Base-by-base conservation (phyloP, 192 early-diverging fungal species). In the Backusella circina region DNA sequence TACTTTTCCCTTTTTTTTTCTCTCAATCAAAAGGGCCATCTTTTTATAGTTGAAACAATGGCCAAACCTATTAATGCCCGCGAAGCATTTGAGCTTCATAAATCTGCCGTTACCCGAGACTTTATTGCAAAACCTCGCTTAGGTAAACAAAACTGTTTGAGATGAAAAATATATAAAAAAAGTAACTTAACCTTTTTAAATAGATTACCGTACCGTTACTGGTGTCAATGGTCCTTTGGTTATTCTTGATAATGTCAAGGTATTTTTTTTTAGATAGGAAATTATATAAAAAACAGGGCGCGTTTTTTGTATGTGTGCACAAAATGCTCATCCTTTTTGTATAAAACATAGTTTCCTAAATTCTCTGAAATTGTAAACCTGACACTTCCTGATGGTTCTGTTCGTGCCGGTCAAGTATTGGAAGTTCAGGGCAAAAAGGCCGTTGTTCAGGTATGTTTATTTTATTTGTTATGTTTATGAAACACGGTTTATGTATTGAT, bases 221-320 rank as follows among this genome's bases (percentile, higher is more conserved):
- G 96, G 98, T 81, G 95, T 99, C 32, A 99, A 98, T 84, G 98
- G 98, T 37, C 98, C 98, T 47, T 86, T 99, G 72, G 98, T 99
- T 47, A 97, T 98, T 86, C 88, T 99, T 71, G 98, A 99, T 86
- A 96, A 98, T 79, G 95, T 99, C 80, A 98, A 98, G 91, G 94
- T 95, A 83, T 31, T 26, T 26, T 32, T 50, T 16, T 18, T 35
- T 65, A 1, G 16, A 26, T 30, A 64, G n/a, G 16, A 3, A 28
- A 32, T 15, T 15, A 44, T 1, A 44, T 15, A 44, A 12, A 41
- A 41, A 41, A 51, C 12, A 6, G 51, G 50, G 33, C 50, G 50
- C 50, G 50, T 51, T 13, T 39, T 18, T 28, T 50, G 5, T 64
- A 50, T 28, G 35, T 8, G 26, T 38, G 13, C 21, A 31, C 15